Evolutionary conservation across 305 asterid genomes (phyloP).

Genomic region (Ajuga reptans): DNA sequence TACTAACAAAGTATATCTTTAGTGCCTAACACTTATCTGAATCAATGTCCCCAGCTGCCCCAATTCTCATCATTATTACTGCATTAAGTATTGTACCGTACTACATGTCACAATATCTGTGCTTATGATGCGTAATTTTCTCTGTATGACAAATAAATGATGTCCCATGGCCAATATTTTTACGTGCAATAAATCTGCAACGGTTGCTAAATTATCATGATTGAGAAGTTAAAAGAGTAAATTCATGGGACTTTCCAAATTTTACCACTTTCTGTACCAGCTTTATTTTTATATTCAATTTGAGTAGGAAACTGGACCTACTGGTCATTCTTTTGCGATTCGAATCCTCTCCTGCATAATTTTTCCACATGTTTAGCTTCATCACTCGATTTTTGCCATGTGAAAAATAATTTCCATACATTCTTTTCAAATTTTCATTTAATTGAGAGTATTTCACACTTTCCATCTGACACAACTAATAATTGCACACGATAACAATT

Average conservation of each 20-base stretch:
- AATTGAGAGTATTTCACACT: too few species aligned
- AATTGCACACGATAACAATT: too few species aligned
- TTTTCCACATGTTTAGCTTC: too few species aligned
- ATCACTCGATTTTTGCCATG: too few species aligned
- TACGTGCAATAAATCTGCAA: not conserved
- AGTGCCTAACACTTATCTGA: not conserved
- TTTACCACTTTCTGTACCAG: constrained; percentile 1
- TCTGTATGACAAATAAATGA: too few species aligned
- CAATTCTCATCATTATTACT: constrained; percentile 3
- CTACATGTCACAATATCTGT: not conserved
- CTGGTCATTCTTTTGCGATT: too few species aligned
- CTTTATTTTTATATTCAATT: too few species aligned
- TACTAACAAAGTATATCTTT: not conserved
- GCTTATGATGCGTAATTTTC: not conserved
- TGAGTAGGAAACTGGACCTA: too few species aligned
- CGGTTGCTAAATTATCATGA: not conserved
- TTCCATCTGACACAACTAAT: too few species aligned
- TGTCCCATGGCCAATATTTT: not conserved
- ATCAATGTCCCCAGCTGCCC: not conserved
- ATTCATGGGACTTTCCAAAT: not conserved
- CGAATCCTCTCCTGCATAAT: too few species aligned
- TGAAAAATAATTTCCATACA: too few species aligned
- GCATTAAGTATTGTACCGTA: not conserved
- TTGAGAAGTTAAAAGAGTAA: not conserved
- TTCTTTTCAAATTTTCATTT: too few species aligned